These are phyloP conservation scores for Eucalyptus brandiana DNA, from an alignment of 345 rosid genomes.

Conservation along the genomic window DNA sequence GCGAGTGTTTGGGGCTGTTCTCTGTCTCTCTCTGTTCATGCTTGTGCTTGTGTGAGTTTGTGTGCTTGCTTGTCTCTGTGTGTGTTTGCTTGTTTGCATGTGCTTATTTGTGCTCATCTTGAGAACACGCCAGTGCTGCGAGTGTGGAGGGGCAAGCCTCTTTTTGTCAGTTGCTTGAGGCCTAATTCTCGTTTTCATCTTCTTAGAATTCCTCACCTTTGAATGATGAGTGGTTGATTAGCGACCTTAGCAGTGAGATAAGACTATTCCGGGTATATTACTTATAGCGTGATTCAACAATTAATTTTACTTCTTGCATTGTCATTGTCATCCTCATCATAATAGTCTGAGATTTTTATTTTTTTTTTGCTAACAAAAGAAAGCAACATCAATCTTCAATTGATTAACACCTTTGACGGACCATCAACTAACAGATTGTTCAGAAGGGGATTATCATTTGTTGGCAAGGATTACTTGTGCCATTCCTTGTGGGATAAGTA, in stretches of 20 bases:
- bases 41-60: background rate
- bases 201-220: background rate
- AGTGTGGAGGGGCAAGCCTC: background rate
- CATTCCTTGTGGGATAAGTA: constrained; percentile 74
- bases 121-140: background rate
- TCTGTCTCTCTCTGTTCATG: background rate
- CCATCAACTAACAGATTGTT: constrained; percentile 38
- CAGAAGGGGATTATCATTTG: constrained; percentile 62
- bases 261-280: background rate
- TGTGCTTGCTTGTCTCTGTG: background rate
- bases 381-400: background rate
- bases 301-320: background rate
- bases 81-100: background rate
- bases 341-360: background rate
- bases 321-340: background rate
- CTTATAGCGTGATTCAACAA: background rate
- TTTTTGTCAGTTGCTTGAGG: background rate
- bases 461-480: constrained; percentile 78
- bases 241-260: background rate
- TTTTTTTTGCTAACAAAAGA: background rate
- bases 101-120: background rate
- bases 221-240: background rate
- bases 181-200: background rate
- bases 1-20: background rate
- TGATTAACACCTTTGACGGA: background rate